Conservation (phyloP, 192 early-diverging fungal species). For the Coemansia sp. region DNA sequence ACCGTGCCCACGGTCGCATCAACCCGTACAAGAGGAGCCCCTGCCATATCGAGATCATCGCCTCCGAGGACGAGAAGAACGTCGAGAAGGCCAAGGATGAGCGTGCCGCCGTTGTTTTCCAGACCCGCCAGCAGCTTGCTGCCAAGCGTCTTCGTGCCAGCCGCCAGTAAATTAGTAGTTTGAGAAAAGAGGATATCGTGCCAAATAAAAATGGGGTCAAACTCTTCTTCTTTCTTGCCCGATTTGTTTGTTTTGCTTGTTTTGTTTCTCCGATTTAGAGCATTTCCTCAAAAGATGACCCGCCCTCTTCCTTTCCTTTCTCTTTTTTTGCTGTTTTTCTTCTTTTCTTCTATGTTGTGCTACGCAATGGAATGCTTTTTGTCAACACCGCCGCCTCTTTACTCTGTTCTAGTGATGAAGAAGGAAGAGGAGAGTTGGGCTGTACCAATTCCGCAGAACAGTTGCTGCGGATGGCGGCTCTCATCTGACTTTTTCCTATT, state of each 20-base stretch:
- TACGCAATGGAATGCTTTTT: no score
- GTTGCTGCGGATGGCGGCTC: no score
- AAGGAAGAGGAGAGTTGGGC: no score
- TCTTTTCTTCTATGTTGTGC: no score
- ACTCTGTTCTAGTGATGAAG: no score
- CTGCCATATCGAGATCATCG: constrained; percentile 95
- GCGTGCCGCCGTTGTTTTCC: constrained; percentile 44
- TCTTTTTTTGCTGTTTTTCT: no score
- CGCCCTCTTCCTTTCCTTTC: no score
- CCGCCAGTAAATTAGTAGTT: constrained; percentile 34
- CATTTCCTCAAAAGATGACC: no score
- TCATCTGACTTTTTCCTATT: no score
- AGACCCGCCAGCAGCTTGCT: constrained; percentile 53
- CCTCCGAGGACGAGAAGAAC: constrained; percentile 84
- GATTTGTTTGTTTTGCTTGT: not conserved
- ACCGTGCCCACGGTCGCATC: constrained; percentile 98
- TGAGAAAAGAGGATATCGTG: not conserved
- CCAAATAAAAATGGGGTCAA: not conserved
- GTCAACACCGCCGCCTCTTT: no score
- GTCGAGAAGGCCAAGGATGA: constrained; percentile 74
- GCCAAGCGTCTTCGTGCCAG: constrained; percentile 50
- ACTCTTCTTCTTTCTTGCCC: not conserved
- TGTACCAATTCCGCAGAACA: no score
- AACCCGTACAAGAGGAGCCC: constrained; percentile 94
- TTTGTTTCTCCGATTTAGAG: no score